Conservation (phyloP, 2,329 filamentous ascomycete genomes). For the Ascochyta clinopodiicola region DNA sequence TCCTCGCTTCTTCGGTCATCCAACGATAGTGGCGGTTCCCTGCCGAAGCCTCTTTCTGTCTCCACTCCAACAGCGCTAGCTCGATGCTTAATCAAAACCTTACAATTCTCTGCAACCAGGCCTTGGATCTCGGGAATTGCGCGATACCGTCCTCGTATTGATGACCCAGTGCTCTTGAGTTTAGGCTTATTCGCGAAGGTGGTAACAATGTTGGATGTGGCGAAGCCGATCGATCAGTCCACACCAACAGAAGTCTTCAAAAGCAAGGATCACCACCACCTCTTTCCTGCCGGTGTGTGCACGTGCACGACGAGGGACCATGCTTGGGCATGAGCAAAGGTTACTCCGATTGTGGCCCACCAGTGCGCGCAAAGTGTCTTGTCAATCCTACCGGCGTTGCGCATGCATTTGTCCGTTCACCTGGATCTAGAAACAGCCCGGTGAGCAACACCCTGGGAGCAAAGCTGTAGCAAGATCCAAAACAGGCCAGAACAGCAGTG, state of each 20-base stretch:
- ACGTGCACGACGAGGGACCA: not conserved
- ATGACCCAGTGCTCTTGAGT: not conserved
- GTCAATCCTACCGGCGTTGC: constrained; percentile 1
- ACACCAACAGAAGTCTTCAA: not conserved
- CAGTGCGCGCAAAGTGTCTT: not conserved
- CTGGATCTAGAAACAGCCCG: not conserved
- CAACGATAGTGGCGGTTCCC: constrained; percentile 5
- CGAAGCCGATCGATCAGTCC: not conserved
- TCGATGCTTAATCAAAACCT: constrained; percentile 9
- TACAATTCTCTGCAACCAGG: constrained; percentile 4
- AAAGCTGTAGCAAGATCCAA: not conserved
- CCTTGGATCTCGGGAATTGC: not conserved
- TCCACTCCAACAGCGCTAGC: constrained; percentile 12
- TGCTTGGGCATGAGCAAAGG: not conserved
- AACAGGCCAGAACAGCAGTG: not conserved
- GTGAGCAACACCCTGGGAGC: not conserved
- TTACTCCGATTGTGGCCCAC: not conserved
- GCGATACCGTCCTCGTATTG: not conserved
- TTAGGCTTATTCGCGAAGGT: not conserved
- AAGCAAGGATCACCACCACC: not conserved
- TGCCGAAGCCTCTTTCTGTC: not conserved
- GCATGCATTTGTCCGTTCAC: not conserved
- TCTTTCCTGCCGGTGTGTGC: not conserved
- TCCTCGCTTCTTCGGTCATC: constrained; percentile 4
- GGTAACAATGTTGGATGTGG: not conserved